These are phyloP conservation scores for Tulasnella sp. DNA, from an alignment of 768 basidiomycete species.

Conservation along the genomic window DNA sequence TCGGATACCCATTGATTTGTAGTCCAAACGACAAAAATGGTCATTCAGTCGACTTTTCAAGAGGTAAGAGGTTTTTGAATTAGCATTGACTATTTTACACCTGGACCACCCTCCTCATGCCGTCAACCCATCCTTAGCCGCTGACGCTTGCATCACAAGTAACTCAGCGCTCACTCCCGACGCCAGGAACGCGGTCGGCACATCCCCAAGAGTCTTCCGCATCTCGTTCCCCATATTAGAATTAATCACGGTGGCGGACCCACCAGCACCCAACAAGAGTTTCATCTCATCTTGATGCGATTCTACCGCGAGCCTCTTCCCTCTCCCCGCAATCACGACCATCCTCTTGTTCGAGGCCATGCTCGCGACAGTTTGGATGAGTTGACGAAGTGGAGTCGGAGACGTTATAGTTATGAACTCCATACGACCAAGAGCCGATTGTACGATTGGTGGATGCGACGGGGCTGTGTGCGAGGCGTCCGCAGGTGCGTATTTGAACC, in stretches of 20 bases:
- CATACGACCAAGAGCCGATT: conserved; percentile 49
- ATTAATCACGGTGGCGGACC: conserved; percentile 20
- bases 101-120: too few relatives aligned
- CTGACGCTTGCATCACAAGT: conserved; percentile 12
- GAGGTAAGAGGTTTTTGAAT: too few relatives aligned
- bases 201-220: conserved; percentile 35
- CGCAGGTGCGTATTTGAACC: conserved; percentile 47
- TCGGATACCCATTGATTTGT: too few relatives aligned
- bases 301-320: conserved; percentile 54
- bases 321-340: conserved; percentile 63
- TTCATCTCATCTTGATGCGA: conserved; percentile 49
- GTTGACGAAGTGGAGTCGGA: conserved; percentile 44
- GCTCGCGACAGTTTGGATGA: conserved; percentile 32
- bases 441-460: conserved; percentile 25
- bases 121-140: background rate
- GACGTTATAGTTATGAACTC: conserved; percentile 45
- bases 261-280: conserved; percentile 23
- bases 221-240: conserved; percentile 26
- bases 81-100: too few relatives aligned
- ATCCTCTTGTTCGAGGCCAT: conserved; percentile 35
- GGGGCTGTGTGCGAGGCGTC: conserved; percentile 21
- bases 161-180: background rate
- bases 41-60: too few relatives aligned
- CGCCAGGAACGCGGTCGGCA: conserved; percentile 30
- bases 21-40: too few relatives aligned